Evolutionary conservation across 2,329 filamentous ascomycete genomes (phyloP), one percentile per base, ranked within the genome.

Genomic region (Botryotinia convoluta): DNA sequence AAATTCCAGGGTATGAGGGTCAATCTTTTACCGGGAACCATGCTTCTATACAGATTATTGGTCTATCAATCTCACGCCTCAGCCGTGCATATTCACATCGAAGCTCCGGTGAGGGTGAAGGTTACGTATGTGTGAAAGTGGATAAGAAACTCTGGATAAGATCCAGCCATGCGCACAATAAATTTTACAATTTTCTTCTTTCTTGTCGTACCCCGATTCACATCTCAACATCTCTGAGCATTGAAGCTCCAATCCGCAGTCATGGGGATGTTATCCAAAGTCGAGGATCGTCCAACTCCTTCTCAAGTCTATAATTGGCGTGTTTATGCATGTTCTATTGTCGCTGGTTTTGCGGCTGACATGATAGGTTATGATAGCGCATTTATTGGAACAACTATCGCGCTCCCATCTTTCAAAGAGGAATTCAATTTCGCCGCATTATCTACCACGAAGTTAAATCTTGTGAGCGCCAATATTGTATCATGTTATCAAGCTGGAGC

Each of bases 361-460:
- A 76, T 78, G 75, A 79, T 79, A 42, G 78, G 78, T 42, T 78
- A 77, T 70, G 76, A 79, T 67, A 77, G 76, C 42, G 75, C 76
- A 29, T 74, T 77, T 39, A 79, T 79, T 60, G 75, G 73, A 29
- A 76, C 75, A 26, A 75, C 76, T 18, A 73, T 79, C 37, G 77
- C 77, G 16, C 74, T 79, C 10, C 77, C 77, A 39, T 76, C 76
- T 44, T 78, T 78, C 69, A 45, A 73, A 6, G n/a, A 67, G 18
- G 74, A 76, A 44, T 79, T 79, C 64, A 69, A 77, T 39, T 75
- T 78, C 18, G 76, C 77, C 10, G 63, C 73, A 4, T 42, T 74
- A 4, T 74, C 75, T 22, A 75, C 74, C 5, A 42, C 70, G 18
- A 71, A 68, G 20, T 77, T 78, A 44, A 76, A 77, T 63, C 76